These are phyloP conservation scores for Ustilago curta DNA, from an alignment of 1,284 basidiomycete genomes.

Conservation along the genomic window DNA sequence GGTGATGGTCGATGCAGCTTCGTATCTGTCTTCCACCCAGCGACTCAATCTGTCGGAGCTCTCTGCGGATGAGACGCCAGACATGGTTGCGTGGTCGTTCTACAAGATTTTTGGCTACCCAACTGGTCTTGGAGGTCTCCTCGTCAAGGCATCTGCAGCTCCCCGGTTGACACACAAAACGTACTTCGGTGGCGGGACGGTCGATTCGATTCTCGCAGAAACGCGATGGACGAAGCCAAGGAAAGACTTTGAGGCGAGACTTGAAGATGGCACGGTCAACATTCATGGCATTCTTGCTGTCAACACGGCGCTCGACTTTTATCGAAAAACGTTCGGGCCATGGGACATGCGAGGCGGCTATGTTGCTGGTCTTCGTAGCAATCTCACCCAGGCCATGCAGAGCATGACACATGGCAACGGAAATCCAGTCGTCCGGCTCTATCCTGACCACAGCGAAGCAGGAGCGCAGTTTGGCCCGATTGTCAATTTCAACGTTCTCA, in stretches of 20 bases:
- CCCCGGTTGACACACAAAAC: conserved; percentile 35
- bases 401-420: conserved; percentile 45
- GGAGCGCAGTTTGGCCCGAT: conserved; percentile 49
- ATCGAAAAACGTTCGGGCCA: conserved; percentile 24
- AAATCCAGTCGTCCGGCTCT: conserved; percentile 26
- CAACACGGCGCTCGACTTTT: conserved; percentile 37
- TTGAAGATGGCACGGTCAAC: conserved; percentile 59
- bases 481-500: conserved; percentile 49
- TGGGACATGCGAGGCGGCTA: conserved; percentile 26
- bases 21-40: conserved; percentile 52
- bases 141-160: conserved; percentile 40
- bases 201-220: conserved; percentile 46
- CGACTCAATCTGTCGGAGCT: conserved; percentile 18
- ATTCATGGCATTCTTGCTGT: conserved; percentile 55
- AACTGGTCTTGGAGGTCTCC: conserved; percentile 54
- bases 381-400: conserved; percentile 21
- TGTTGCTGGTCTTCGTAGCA: conserved; percentile 23
- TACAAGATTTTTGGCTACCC: conserved; percentile 61
- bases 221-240: conserved; percentile 38
- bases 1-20: conserved; percentile 54
- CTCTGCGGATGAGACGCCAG: conserved; percentile 30
- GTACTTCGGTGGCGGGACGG: conserved; percentile 55
- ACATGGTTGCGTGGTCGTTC: conserved; percentile 57
- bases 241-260: conserved; percentile 29
- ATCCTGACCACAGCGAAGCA: neutral